These are phyloP conservation scores for Globisporangium polare DNA, from an alignment of 352 stramenopile species.

Conservation along the genomic window DNA sequence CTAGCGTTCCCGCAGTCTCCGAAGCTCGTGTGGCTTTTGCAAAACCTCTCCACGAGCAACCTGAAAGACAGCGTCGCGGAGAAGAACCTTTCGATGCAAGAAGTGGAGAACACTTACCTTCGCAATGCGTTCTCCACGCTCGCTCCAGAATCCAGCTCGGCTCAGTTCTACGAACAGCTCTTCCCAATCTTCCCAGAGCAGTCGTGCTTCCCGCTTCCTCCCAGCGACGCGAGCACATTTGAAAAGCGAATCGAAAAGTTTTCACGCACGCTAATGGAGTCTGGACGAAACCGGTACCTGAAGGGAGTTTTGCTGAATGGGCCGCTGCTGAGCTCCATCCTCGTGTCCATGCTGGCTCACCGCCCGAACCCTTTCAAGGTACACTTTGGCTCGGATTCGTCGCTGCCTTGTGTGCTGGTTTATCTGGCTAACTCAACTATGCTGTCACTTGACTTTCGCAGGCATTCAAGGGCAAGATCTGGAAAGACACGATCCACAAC, in stretches of 20 bases:
- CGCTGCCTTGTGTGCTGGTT: background rate
- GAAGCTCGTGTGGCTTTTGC: conserved; percentile 70
- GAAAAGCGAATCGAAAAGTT: conserved; percentile 69
- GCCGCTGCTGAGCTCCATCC: conserved; percentile 58
- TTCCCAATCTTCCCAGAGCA: conserved; percentile 51
- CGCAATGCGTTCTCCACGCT: conserved; percentile 38
- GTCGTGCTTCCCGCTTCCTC: conserved; percentile 45
- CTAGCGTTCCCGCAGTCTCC: conserved; percentile 71
- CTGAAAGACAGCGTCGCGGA: conserved; percentile 60
- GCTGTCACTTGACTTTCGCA: conserved; percentile 13
- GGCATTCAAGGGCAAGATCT: conserved; percentile 63
- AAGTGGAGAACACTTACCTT: conserved; percentile 61
- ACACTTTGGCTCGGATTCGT: background rate
- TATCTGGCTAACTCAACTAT: background rate
- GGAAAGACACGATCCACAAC: conserved; percentile 78
- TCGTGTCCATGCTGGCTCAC: conserved; percentile 74
- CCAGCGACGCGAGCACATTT: conserved; percentile 35
- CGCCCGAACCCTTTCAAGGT: conserved; percentile 65
- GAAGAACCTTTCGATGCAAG: conserved; percentile 47
- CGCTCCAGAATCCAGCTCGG: conserved; percentile 18
- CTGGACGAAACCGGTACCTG: conserved; percentile 58
- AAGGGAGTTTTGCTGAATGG: conserved; percentile 73
- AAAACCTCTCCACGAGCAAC: conserved; percentile 54
- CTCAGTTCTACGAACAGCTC: conserved; percentile 40
- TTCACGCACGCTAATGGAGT: conserved; percentile 45